Evolutionary conservation across 345 rosid genomes (phyloP).

Genomic region (Firmiana major): DNA sequence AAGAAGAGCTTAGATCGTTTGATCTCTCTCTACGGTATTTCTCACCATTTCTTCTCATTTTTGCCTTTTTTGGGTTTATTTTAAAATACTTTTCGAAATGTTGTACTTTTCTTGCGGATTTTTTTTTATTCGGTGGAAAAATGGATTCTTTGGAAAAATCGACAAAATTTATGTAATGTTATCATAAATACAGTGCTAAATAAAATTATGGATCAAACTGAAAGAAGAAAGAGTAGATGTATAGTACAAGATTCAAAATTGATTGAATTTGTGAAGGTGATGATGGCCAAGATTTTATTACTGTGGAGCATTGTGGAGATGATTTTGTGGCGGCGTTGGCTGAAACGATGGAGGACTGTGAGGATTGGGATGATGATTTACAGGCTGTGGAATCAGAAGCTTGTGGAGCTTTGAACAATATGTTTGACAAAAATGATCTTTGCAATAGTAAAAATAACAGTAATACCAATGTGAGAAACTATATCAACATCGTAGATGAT

Average conservation of each 20-base stretch:
- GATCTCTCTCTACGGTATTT: constrained; percentile 70
- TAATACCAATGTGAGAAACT: constrained; percentile 13
- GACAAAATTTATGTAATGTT: background rate
- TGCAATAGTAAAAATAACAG: constrained; percentile 13
- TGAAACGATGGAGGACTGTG: constrained; percentile 59
- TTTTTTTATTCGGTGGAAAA: background rate
- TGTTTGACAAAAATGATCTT: constrained; percentile 39
- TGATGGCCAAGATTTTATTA: constrained; percentile 73
- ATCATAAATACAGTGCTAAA: background rate
- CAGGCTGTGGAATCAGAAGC: constrained; percentile 66
- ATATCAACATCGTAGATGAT: constrained; percentile 46
- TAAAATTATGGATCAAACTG: background rate
- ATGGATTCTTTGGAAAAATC: background rate
- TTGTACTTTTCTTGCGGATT: background rate
- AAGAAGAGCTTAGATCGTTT: constrained; percentile 56
- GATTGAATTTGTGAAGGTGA: constrained; percentile 44
- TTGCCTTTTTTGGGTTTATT: background rate
- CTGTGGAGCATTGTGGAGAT: constrained; percentile 81
- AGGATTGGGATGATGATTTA: constrained; percentile 95
- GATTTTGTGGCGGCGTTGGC: constrained; percentile 82
- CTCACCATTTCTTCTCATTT: background rate
- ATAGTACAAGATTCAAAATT: background rate
- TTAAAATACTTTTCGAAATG: background rate
- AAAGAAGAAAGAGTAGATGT: background rate
- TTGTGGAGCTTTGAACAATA: constrained; percentile 57